Percentiles rank a stretch among this genome's conserved stretches.
Conservation (phyloP, 352 stramenopile species). For the Globisporangium radiosum region DNA sequence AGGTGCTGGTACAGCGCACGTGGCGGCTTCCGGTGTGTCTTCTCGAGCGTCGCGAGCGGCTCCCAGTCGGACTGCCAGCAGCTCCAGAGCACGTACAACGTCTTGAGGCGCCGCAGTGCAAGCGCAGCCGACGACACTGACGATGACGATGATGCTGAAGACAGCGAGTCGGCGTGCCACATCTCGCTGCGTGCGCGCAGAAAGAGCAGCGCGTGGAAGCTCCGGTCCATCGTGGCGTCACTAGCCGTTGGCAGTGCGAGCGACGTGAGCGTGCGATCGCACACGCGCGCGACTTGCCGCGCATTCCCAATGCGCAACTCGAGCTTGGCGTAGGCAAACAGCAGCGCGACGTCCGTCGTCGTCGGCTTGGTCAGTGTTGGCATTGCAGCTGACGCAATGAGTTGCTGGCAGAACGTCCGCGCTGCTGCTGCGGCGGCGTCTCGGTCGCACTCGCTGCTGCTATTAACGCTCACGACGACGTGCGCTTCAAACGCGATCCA, state of each 20-base stretch:
- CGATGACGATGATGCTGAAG: no score
- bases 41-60: constrained; percentile 30
- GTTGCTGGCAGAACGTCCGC: constrained; percentile 29
- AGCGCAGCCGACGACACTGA: not conserved
- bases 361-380: not conserved
- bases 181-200: constrained; percentile 33
- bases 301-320: constrained; percentile 39
- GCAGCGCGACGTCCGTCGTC: constrained; percentile 17
- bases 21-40: constrained; percentile 23
- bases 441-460: not conserved
- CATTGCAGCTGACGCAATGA: constrained; percentile 8
- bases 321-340: constrained; percentile 49
- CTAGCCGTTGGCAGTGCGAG: constrained; percentile 8
- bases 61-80: constrained; percentile 24
- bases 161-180: constrained; percentile 9
- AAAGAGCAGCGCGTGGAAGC: constrained; percentile 53
- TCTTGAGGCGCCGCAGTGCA: constrained; percentile 8
- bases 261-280: constrained; percentile 42
- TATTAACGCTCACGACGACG: constrained; percentile 3
- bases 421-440: constrained; percentile 9
- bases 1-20: constrained; percentile 13
- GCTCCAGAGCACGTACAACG: constrained; percentile 31
- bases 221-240: constrained; percentile 6
- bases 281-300: constrained; percentile 43
- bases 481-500: constrained; percentile 47